Evolutionary conservation across 306 rosid genomes (phyloP).

Genomic region (Sphenostylis stenocarpa): DNA sequence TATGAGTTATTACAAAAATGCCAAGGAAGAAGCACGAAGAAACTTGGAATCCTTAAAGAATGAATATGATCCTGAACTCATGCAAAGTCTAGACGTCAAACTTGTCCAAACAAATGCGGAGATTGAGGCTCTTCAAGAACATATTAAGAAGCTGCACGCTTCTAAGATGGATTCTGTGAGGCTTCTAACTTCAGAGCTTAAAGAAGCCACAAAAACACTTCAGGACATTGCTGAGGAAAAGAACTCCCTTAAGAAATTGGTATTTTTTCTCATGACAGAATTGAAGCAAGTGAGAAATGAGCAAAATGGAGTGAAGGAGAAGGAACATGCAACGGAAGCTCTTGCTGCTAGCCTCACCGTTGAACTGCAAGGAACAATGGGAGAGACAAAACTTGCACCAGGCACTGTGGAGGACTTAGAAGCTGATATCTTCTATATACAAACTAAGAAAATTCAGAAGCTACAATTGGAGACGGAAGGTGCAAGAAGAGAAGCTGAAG

Average conservation of each 20-base stretch:
- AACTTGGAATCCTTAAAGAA: slow-evolving; percentile 49
- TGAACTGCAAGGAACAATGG: slow-evolving; percentile 32
- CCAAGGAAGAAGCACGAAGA: slow-evolving; percentile 51
- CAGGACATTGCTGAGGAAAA: slow-evolving; percentile 64
- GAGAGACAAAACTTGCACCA: slow-evolving; percentile 21
- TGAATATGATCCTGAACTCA: slow-evolving; percentile 50
- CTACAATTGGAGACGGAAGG: slow-evolving; percentile 47
- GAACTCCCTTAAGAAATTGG: slow-evolving; percentile 50
- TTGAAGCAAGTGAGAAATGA: slow-evolving; percentile 54
- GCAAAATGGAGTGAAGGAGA: slow-evolving; percentile 38
- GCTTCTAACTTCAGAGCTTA: slow-evolving; percentile 54
- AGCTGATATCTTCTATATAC: slow-evolving; percentile 15
- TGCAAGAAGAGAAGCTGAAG: slow-evolving; percentile 52
- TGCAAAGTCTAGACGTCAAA: slow-evolving; percentile 41
- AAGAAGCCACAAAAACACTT: slow-evolving; percentile 61
- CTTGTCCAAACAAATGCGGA: slow-evolving; percentile 55
- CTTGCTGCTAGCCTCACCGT: slow-evolving; percentile 32
- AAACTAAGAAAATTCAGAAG: slow-evolving; percentile 37
- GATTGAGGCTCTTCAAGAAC: slow-evolving; percentile 59
- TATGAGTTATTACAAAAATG: slow-evolving; percentile 31
- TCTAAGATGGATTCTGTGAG: slow-evolving; percentile 62
- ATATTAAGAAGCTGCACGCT: slow-evolving; percentile 65
- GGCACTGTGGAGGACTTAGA: slow-evolving; percentile 29
- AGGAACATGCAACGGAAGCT: slow-evolving; percentile 40
- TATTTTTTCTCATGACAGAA: slow-evolving; percentile 52